A percentile compares a stretch with the other conserved stretches of the same genome.
Evolutionary conservation across 78 protist species (phyloP).

Genomic region (Protostelium mycophagum): DNA sequence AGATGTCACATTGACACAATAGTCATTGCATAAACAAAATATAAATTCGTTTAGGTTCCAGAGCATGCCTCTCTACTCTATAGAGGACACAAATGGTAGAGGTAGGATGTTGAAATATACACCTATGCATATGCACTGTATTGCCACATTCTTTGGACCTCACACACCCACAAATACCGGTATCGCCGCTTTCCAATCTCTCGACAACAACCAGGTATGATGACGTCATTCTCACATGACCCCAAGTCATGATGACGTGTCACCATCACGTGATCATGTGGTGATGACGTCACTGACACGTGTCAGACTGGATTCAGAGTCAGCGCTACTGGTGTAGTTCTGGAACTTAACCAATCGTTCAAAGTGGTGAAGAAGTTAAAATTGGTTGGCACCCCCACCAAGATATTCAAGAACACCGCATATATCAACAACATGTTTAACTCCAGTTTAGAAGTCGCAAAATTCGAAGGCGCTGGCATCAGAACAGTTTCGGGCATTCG

Average conservation of each 20-base stretch:
- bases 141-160: constrained; percentile 90
- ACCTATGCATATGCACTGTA: constrained; percentile 98
- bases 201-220: constrained; percentile 6
- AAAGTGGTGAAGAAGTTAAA: constrained; percentile 96
- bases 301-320: constrained; percentile 80
- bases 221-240: neutral
- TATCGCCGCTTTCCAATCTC: constrained; percentile 56
- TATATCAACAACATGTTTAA: constrained; percentile 80
- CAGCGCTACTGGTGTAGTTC: constrained; percentile 89
- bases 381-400: constrained; percentile 88
- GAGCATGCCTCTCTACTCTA: constrained; percentile 75
- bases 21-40: no score
- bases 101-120: constrained; percentile 96
- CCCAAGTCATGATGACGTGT: no score
- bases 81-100: constrained; percentile 78
- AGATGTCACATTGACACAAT: neutral
- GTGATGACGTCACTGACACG: no score
- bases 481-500: constrained; percentile 98
- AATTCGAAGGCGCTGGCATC: constrained; percentile 95
- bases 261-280: no score
- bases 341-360: constrained; percentile 78
- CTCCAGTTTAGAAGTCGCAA: constrained; percentile 72
- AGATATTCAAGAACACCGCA: constrained; percentile 93
- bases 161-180: constrained; percentile 79
- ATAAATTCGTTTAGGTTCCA: no score